These are phyloP conservation scores for Selaginella moellendorffii DNA, from an alignment of 75 land plant genomes.

Conservation along the genomic window DNA sequence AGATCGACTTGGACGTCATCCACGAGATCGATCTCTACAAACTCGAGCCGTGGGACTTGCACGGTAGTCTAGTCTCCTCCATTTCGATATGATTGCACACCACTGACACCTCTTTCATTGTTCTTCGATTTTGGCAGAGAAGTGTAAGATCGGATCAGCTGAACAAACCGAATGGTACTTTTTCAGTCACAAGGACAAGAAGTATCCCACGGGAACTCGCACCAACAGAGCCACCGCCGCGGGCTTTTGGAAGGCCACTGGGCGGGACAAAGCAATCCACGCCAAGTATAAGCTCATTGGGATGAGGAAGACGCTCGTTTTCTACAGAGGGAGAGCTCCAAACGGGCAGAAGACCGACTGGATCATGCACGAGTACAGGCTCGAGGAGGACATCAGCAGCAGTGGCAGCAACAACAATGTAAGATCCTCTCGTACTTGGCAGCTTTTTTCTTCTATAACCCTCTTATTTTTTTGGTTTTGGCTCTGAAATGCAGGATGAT, in stretches of 20 bases:
- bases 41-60: slow-evolving; percentile 2
- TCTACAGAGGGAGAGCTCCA: slow-evolving; percentile 11
- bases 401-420: not conserved
- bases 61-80: not conserved
- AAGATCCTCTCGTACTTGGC: not conserved
- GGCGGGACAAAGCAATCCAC: slow-evolving; percentile 33
- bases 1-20: slow-evolving; percentile 8
- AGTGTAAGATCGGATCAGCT: not conserved
- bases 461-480: no score
- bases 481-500: slow-evolving; percentile 13
- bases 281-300: slow-evolving; percentile 1
- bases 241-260: slow-evolving; percentile 74
- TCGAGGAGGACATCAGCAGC: slow-evolving; percentile 1
- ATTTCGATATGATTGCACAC: not conserved
- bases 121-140: not conserved
- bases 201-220: slow-evolving; percentile 56
- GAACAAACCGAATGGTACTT: not conserved
- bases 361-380: slow-evolving; percentile 12
- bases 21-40: slow-evolving; percentile 1
- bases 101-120: not conserved
- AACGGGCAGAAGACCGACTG: slow-evolving; percentile 7
- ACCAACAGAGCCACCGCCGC: slow-evolving; percentile 56
- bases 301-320: slow-evolving; percentile 5
- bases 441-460: not conserved
- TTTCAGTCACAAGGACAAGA: slow-evolving; percentile 7